A percentile compares a stretch with the other conserved stretches of the same genome.
These are phyloP conservation scores for Aspergillus mulundensis DNA, from an alignment of 495 filamentous ascomycete species.

Conservation along the genomic window DNA sequence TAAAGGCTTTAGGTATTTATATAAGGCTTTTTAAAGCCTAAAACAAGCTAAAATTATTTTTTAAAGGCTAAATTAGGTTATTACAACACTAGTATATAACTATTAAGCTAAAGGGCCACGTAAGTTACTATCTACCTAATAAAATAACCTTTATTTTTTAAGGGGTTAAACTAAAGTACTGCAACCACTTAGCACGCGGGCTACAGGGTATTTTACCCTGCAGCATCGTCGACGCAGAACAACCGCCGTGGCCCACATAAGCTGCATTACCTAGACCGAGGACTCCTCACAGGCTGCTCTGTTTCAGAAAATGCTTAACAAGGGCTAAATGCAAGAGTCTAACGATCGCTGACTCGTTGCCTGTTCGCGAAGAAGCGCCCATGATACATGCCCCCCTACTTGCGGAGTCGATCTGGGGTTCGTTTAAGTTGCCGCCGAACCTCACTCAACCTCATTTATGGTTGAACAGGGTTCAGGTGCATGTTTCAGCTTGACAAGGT, in stretches of 20 bases:
- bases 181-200: too few species aligned
- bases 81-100: too few species aligned
- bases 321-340: not conserved
- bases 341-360: not conserved
- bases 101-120: too few species aligned
- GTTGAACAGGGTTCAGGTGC: not conserved
- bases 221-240: not conserved
- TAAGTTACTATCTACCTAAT: too few species aligned
- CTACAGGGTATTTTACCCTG: too few species aligned
- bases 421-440: not conserved
- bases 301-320: conserved; percentile 4
- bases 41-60: too few species aligned
- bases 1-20: too few species aligned
- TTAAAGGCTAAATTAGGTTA: too few species aligned
- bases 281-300: conserved; percentile 1
- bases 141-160: too few species aligned
- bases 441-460: not conserved
- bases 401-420: not conserved
- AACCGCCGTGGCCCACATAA: not conserved
- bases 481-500: not conserved
- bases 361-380: not conserved
- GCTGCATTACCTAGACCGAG: not conserved
- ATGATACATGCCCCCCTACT: not conserved
- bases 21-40: too few species aligned
- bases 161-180: too few species aligned